Evolutionary conservation across 208 protist genomes (phyloP), one percentile per base, ranked within the genome.

Genomic region (Herpetomonas tarakana): DNA sequence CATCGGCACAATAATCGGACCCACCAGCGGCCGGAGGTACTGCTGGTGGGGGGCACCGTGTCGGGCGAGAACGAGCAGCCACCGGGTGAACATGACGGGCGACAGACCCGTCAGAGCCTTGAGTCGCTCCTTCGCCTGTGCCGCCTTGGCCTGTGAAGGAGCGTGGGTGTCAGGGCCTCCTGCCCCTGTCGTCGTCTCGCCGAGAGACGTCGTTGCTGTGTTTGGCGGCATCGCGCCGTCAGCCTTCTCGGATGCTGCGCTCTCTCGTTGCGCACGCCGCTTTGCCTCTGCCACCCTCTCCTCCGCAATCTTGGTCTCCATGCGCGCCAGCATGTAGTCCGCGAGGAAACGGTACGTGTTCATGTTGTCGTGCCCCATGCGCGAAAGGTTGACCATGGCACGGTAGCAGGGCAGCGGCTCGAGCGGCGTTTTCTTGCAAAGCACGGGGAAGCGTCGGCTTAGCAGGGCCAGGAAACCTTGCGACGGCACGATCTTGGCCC

Each of bases 301-400:
- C 30, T 74, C 58, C 28, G 57, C 73, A 16, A 88, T 52, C 44
- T 84, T 78, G 30, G 67, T 45, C 51, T 89, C 70, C 44, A 90
- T 81, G 19, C 60, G 47, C 0, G 54, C 45, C 46, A 74, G 52
- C 53, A 88, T 88, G 65, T 62, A 64, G 47, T 93, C 83, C 0
- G 86, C 70, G 19, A 93, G 67, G 60, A 93, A 93, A 54, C 81
- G 78, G 60, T 85, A 93, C 4, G 65, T 74, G 55, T 79, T 86
- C 74, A 89, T 90, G 25, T 81, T 70, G 19, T 74, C 68, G 66
- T 88, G 71, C 14, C 80, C 79, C 74, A 88, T 86, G n/a, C 70
- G 73, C 19, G 74, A 68, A 3, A 93, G 56, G 68, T 90, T 88
- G 3, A 76, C 68, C 49, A 90, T 68, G 7, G 80, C 82, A 7